Base-by-base conservation (phyloP, 2,329 filamentous ascomycete species). In the Penicillium griseofulvum region DNA sequence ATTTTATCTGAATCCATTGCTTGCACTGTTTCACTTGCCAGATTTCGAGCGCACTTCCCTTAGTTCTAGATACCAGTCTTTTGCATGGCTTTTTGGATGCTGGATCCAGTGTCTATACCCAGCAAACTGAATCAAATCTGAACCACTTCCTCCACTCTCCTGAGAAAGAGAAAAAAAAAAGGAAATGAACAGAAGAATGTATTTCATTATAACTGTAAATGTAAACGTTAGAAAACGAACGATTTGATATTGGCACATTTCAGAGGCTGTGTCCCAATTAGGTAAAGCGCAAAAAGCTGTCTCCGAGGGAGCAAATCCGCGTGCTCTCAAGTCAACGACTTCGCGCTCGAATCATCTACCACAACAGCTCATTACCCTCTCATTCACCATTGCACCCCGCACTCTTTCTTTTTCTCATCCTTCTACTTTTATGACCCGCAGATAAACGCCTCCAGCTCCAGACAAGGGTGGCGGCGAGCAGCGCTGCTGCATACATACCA, bases 401-500 rank as follows among this genome's bases (percentile, higher is more conserved):
- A 37, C 37, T 45, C 31, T 31, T 37, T 45, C 31, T 31, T 19
- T 16, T 14, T 7, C n/a, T 8, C 17, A 10, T 11, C 2, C 5
- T 24, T 26, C 16, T 38, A 6, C 26, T 54, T 43, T 17, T 19
- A 52, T 53, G 44, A 55, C 19, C 42, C 36, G 14, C 28, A 22
- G 26, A 55, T 59, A 60, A 42, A 48, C 12, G 42, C n/a, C 33
- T 24, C 31, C 28, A 59, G 22, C 34, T 42, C 46, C 39, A 52
- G 50, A 57, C 36, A 41, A 54, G 54, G 49, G 56, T 60, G 55
- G 65, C 64, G 55, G 64, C 59, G 57, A 61, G 52, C 54, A 60
- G 58, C 60, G 62, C 63, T 57, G 62, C 68, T 55, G 61, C 52
- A 58, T 49, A 49, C 42, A 57, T 43, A 50, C 49, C 65, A 76